A percentile compares a stretch with the other conserved stretches of the same genome.
Conservation (phyloP, 78 protist genomes). For the Planoprotostelium fungivorum region DNA sequence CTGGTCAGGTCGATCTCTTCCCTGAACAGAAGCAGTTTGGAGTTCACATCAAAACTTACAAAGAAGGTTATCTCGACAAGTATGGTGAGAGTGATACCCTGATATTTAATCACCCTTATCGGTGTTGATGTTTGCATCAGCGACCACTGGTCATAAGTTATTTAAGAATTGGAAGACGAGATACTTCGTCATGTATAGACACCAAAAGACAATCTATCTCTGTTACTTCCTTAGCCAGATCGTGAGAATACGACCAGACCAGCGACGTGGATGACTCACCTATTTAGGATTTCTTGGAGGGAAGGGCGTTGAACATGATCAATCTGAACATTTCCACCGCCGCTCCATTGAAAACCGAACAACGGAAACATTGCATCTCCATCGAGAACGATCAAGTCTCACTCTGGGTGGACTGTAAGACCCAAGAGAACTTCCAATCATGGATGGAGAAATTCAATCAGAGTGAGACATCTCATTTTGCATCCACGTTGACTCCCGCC, state of each 20-base stretch:
- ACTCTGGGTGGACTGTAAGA: background rate
- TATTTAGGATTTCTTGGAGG: background rate
- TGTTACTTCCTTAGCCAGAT: background rate
- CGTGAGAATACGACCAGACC: background rate
- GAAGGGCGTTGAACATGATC: background rate
- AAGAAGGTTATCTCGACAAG: background rate
- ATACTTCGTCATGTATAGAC: background rate
- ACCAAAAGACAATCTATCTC: background rate
- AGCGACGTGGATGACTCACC: background rate
- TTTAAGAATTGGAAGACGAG: slow-evolving; percentile 1
- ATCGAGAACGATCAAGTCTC: background rate
- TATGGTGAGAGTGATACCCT: background rate
- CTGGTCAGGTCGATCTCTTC: too few relatives aligned
- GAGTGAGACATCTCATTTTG: too few relatives aligned
- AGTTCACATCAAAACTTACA: background rate
- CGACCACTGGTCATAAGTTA: background rate
- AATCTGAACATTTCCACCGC: background rate
- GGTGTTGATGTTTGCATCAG: background rate
- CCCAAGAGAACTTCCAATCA: background rate
- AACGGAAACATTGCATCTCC: background rate
- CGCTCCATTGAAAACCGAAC: background rate
- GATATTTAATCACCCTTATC: too few relatives aligned
- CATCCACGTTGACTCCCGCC: too few relatives aligned
- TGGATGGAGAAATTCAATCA: background rate
- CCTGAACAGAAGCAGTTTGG: background rate